phyloP scores from a whole-genome alignment of 2,329 filamentous ascomycete species.

The Alternaria panax region DNA sequence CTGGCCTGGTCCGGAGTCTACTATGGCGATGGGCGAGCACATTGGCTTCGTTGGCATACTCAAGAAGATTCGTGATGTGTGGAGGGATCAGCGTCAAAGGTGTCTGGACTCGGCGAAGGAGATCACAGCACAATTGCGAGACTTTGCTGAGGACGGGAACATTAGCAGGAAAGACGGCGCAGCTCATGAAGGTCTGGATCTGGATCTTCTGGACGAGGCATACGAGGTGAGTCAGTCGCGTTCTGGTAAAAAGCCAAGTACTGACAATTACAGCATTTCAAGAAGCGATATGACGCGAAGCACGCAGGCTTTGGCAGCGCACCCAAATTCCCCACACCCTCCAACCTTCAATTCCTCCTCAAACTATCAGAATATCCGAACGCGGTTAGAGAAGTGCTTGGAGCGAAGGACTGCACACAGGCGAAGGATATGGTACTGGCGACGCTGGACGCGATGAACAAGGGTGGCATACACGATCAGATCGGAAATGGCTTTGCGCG shows the following conservation, averaged over 20 bases:
- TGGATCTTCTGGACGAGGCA: conserved; percentile 91
- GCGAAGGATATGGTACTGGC: conserved; percentile 81
- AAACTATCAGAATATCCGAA: conserved; percentile 74
- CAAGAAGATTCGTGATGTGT: conserved; percentile 75
- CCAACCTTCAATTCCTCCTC: conserved; percentile 83
- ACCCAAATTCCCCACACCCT: conserved; percentile 89
- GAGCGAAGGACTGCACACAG: conserved; percentile 74
- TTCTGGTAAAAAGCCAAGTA: conserved; percentile 51
- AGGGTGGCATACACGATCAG: conserved; percentile 75
- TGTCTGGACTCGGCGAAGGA: conserved; percentile 85
- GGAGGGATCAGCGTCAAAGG: conserved; percentile 83
- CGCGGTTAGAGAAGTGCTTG: conserved; percentile 86
- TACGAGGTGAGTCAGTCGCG: conserved; percentile 59
- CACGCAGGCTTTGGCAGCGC: conserved; percentile 70
- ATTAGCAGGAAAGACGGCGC: conserved; percentile 57
- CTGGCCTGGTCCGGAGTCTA: conserved; percentile 81
- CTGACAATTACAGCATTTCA: conserved; percentile 30
- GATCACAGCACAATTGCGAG: conserved; percentile 79
- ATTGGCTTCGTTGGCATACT: conserved; percentile 85
- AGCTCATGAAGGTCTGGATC: conserved; percentile 75
- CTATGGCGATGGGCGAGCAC: conserved; percentile 58
- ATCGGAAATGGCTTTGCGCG: conserved; percentile 80
- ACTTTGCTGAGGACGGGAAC: conserved; percentile 89
- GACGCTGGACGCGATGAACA: conserved; percentile 80
- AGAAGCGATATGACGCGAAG: conserved; percentile 29